phyloP scores from a whole-genome alignment of 305 asterid species.

The Fraxinus ornus region DNA sequence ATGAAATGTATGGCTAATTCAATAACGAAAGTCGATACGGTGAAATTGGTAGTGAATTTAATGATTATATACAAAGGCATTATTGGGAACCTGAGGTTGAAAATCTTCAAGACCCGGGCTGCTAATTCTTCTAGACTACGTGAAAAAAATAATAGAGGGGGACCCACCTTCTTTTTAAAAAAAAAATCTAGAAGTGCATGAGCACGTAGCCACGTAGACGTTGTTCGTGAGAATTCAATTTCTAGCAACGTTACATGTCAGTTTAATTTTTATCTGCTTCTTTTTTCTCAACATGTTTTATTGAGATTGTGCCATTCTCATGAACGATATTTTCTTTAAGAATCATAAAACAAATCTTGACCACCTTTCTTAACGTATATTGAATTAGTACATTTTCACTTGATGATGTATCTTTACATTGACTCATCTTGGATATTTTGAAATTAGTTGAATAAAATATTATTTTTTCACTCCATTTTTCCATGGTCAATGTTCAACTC shows the following conservation, averaged over 20 bases:
- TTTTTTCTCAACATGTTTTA: not conserved
- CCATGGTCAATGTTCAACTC: not conserved
- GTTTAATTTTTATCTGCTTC: not conserved
- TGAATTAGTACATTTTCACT: not conserved
- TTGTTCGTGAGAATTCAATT: not conserved
- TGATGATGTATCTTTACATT: not conserved
- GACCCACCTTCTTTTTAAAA: not conserved
- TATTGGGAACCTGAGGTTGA: slow-evolving; percentile 33
- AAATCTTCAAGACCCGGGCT: slow-evolving; percentile 15
- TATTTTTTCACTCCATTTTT: not conserved
- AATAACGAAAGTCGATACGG: not conserved
- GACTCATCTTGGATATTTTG: not conserved
- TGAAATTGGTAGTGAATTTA: slow-evolving; percentile 21
- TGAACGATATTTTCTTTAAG: not conserved
- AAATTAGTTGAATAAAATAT: not conserved
- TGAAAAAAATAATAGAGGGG: not conserved
- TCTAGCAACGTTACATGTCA: not conserved
- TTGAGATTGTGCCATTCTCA: not conserved
- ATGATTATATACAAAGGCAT: slow-evolving; percentile 26
- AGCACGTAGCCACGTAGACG: not conserved
- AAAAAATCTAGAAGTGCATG: slow-evolving; percentile 35
- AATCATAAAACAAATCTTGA: not conserved
- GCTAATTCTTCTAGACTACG: slow-evolving; percentile 34
- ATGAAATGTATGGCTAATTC: not conserved
- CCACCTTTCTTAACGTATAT: not conserved